Conservation (phyloP, 345 rosid genomes). For the Eucalyptus sp. region DNA sequence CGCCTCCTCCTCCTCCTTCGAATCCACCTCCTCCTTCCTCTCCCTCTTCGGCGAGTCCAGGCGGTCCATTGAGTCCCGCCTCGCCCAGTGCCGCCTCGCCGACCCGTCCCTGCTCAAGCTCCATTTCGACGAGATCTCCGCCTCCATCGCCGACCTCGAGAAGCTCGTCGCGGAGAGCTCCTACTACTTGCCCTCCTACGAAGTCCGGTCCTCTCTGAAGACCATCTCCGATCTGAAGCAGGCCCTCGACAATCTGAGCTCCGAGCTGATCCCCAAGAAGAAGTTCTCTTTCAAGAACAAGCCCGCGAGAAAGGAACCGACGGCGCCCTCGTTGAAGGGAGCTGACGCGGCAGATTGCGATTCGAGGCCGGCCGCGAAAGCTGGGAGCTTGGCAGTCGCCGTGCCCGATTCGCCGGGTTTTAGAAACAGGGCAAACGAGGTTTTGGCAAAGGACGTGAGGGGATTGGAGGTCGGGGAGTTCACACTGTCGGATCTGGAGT, state of each 20-base stretch:
- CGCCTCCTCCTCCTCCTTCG: constrained; percentile 13
- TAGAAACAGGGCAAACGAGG: constrained; percentile 31
- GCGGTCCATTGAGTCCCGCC: constrained; percentile 35
- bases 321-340: background rate
- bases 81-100: constrained; percentile 19
- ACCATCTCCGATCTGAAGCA: constrained; percentile 56
- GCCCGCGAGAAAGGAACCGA: constrained; percentile 10
- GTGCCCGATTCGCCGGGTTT: constrained; percentile 56
- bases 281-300: constrained; percentile 69
- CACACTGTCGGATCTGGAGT: constrained; percentile 51
- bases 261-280: constrained; percentile 49
- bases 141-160: constrained; percentile 55
- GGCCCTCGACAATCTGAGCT: constrained; percentile 31
- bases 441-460: constrained; percentile 28
- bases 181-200: constrained; percentile 65
- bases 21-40: constrained; percentile 51
- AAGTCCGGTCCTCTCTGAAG: constrained; percentile 66
- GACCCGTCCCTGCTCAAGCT: constrained; percentile 33
- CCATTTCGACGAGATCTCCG: constrained; percentile 36
- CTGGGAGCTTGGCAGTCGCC: background rate
- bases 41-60: constrained; percentile 46
- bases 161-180: constrained; percentile 69
- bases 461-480: constrained; percentile 60
- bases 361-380: background rate
- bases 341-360: background rate